Evolutionary conservation across 164 flowering plant species (phyloP).

Genomic region (Stephania japonica): DNA sequence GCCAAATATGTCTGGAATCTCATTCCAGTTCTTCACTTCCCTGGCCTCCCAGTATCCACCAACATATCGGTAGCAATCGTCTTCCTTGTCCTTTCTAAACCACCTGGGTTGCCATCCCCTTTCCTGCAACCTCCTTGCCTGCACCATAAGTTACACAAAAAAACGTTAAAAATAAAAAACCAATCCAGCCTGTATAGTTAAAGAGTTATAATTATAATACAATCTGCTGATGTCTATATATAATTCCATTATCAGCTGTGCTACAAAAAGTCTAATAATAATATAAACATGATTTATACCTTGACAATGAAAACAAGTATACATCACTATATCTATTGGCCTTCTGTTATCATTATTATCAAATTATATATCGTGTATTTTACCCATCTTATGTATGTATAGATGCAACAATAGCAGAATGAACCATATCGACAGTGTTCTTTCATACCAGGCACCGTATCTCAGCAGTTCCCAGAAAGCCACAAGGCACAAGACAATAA

Average conservation of each 20-base stretch:
- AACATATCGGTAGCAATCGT: conserved; percentile 68
- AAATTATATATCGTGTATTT: too few relatives aligned
- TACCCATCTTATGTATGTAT: background rate
- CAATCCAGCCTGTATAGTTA: background rate
- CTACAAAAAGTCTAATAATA: background rate
- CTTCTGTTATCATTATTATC: background rate
- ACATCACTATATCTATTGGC: background rate
- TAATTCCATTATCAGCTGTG: background rate
- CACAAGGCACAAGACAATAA: too few relatives aligned
- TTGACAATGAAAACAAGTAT: too few relatives aligned
- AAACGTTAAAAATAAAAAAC: background rate
- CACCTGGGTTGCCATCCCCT: conserved; percentile 98
- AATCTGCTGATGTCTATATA: background rate
- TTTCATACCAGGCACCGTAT: background rate
- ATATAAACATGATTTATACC: too few relatives aligned
- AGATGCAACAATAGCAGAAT: background rate
- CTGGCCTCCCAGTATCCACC: conserved; percentile 99
- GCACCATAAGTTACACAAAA: conserved; percentile 8
- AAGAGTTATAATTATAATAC: background rate
- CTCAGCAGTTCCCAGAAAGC: background rate
- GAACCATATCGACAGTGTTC: background rate
- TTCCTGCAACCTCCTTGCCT: conserved; percentile 95
- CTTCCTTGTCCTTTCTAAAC: conserved; percentile 76
- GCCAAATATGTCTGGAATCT: conserved; percentile 69
- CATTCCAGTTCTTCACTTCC: conserved; percentile 65